A percentile compares a stretch with the other conserved stretches of the same genome.
These are phyloP conservation scores for Fusarium nanum DNA, from an alignment of 2,329 filamentous ascomycete genomes.

Conservation along the genomic window DNA sequence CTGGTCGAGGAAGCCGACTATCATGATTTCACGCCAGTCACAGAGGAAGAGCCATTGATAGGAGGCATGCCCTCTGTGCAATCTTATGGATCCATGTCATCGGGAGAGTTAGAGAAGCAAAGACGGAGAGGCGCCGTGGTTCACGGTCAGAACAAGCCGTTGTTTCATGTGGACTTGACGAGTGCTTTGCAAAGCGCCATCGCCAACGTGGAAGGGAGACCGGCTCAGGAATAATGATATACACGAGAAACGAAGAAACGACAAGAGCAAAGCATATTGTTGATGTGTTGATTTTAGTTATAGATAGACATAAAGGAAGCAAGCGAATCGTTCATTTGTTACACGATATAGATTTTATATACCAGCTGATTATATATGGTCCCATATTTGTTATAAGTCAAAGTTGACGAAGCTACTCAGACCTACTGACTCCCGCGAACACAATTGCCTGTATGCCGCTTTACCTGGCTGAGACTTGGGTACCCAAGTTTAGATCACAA, in stretches of 20 bases:
- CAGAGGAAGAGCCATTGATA: conserved; percentile 54
- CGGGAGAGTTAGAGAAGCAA: conserved; percentile 49
- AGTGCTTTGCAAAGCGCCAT: conserved; percentile 90
- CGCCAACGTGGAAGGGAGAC: conserved; percentile 75
- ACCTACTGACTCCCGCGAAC: too few relatives aligned
- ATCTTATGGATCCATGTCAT: conserved; percentile 35
- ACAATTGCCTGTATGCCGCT: background rate
- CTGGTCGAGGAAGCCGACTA: conserved; percentile 73
- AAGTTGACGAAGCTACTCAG: background rate
- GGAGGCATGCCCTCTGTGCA: conserved; percentile 10
- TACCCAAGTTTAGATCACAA: background rate
- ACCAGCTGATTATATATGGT: background rate
- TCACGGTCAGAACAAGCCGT: conserved; percentile 86
- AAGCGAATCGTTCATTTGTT: conserved; percentile 3
- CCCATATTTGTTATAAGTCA: background rate
- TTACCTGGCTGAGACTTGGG: background rate
- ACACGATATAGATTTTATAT: background rate
- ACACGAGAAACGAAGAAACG: background rate
- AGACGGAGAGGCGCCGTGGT: conserved; percentile 72
- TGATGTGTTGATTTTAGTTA: background rate
- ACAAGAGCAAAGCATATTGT: background rate
- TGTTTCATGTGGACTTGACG: conserved; percentile 94
- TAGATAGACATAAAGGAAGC: background rate
- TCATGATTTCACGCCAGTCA: conserved; percentile 9
- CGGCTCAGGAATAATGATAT: conserved; percentile 43